phyloP scores from a whole-genome alignment of 495 filamentous ascomycete genomes.

The Tuber microsphaerosporum region DNA sequence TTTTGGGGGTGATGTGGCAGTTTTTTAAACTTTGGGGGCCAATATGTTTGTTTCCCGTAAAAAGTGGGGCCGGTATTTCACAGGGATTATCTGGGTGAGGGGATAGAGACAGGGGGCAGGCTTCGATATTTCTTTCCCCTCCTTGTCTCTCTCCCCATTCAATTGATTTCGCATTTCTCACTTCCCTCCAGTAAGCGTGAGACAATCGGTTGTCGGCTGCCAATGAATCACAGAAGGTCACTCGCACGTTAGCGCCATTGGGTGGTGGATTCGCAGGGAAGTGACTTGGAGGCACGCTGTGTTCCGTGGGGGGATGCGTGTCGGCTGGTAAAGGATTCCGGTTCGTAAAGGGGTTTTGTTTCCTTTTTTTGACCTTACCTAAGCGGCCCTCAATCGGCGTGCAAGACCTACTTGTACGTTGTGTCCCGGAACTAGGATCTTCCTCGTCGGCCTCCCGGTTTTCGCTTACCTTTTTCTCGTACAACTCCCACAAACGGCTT shows the following conservation, averaged over 20 bases:
- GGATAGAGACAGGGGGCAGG: neutral
- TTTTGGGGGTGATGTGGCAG: neutral
- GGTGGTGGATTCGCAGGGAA: neutral
- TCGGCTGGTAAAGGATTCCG: neutral
- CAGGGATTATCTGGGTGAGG: neutral
- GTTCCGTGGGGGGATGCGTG: neutral
- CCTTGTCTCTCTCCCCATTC: neutral
- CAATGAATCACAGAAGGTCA: neutral
- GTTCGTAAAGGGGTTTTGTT: neutral
- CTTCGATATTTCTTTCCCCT: neutral
- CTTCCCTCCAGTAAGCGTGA: neutral
- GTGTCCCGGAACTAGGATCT: neutral
- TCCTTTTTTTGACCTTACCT: neutral
- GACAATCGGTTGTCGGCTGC: neutral
- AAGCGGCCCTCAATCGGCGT: neutral
- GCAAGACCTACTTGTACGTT: neutral
- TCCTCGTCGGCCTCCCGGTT: neutral
- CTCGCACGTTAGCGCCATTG: neutral
- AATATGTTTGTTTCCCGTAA: neutral
- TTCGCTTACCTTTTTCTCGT: neutral
- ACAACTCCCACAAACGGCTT: neutral
- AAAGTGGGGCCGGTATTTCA: neutral
- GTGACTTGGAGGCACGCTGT: neutral
- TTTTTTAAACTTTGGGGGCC: neutral
- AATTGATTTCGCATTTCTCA: neutral